A percentile compares a stretch with the other conserved stretches of the same genome.
Conservation (phyloP, 495 filamentous ascomycete species). For the Xylaria telfairii region DNA sequence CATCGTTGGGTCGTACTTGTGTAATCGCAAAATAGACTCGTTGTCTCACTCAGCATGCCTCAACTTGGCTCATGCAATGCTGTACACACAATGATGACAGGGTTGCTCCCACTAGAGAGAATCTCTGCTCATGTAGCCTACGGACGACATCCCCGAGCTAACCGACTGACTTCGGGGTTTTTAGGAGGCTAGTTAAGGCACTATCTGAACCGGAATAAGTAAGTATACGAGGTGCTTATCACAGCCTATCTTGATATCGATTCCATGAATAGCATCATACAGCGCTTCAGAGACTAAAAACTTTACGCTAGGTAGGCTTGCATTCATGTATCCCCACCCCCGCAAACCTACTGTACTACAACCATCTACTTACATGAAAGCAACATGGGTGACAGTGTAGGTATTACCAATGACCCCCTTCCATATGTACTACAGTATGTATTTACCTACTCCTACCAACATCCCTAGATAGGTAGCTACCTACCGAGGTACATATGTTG, state of each 20-base stretch:
- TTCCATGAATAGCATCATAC: neutral
- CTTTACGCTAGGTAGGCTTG: neutral
- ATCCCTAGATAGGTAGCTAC: too few species aligned
- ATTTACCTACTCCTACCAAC: too few species aligned
- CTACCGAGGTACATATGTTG: too few species aligned
- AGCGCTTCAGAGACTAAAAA: neutral
- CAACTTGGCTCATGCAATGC: neutral
- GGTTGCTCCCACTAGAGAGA: neutral
- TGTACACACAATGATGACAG: neutral
- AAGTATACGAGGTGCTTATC: neutral
- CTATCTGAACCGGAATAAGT: neutral
- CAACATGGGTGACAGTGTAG: too few species aligned
- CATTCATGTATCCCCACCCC: conserved; percentile 2
- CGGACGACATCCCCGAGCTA: neutral
- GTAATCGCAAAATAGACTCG: neutral
- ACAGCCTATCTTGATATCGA: neutral
- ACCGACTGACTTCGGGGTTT: too few species aligned
- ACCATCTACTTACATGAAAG: too few species aligned
- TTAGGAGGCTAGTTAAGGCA: neutral
- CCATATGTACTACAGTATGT: too few species aligned
- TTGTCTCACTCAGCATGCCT: conserved; percentile 11
- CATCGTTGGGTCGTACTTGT: neutral
- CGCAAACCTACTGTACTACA: too few species aligned
- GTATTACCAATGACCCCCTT: too few species aligned
- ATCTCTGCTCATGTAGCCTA: neutral